Conservation (phyloP, 345 rosid species). For the Heritiera littoralis region DNA sequence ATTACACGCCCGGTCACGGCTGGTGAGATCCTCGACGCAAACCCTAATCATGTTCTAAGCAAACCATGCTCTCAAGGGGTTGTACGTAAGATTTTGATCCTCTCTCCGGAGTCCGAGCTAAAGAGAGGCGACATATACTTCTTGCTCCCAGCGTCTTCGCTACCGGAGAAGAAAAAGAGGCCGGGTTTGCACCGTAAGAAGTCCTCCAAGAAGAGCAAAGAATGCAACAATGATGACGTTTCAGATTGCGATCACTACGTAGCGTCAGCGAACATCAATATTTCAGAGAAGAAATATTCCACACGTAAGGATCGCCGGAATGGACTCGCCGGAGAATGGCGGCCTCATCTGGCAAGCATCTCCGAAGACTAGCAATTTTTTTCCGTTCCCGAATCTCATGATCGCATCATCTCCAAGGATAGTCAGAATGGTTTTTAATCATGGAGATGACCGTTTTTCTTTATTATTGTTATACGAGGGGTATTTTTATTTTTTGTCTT, state of each 20-base stretch:
- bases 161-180: conserved; percentile 49
- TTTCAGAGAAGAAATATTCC: conserved; percentile 38
- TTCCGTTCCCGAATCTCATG: conserved; percentile 15
- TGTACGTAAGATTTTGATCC: conserved; percentile 66
- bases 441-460: background rate
- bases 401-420: background rate
- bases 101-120: conserved; percentile 87
- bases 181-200: conserved; percentile 9
- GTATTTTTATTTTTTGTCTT: background rate
- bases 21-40: conserved; percentile 67
- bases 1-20: conserved; percentile 76
- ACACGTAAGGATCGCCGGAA: conserved; percentile 56
- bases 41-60: conserved; percentile 85
- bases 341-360: conserved; percentile 77
- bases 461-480: background rate
- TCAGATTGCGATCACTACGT: conserved; percentile 37
- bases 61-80: conserved; percentile 82
- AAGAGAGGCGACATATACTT: conserved; percentile 89
- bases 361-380: conserved; percentile 55
- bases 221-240: conserved; percentile 8
- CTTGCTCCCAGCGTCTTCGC: conserved; percentile 65
- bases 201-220: conserved; percentile 29
- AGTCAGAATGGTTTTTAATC: background rate
- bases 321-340: conserved; percentile 58
- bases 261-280: conserved; percentile 4